These are phyloP conservation scores for Saussurea involucrata DNA, from an alignment of 129 eudicot species.

Conservation along the genomic window DNA sequence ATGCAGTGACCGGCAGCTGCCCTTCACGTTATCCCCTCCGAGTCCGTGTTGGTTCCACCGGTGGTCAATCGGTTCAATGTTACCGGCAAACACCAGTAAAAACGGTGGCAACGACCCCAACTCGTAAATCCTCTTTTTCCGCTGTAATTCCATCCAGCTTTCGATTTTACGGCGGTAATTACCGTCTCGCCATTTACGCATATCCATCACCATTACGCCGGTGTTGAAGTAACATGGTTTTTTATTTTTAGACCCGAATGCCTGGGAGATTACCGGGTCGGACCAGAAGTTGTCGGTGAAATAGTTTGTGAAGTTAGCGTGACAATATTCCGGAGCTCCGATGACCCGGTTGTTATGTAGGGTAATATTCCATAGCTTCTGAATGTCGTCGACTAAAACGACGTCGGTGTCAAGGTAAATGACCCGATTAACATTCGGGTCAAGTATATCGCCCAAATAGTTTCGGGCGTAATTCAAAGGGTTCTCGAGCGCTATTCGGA, in stretches of 20 bases:
- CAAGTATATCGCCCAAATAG: slow-evolving; percentile 79
- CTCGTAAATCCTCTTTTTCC: slow-evolving; percentile 66
- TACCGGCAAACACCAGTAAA: slow-evolving; percentile 65
- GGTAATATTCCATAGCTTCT: slow-evolving; percentile 57
- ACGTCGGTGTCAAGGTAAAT: slow-evolving; percentile 81
- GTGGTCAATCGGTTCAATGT: slow-evolving; percentile 70
- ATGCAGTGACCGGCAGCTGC: slow-evolving; percentile 75
- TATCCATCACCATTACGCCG: slow-evolving; percentile 94
- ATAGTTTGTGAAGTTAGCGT: slow-evolving; percentile 74
- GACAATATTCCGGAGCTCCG: slow-evolving; percentile 98
- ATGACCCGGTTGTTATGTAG: slow-evolving; percentile 39
- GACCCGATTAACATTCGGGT: slow-evolving; percentile 79
- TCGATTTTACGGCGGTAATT: slow-evolving; percentile 56
- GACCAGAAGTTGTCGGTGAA: slow-evolving; percentile 84
- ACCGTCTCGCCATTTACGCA: slow-evolving; percentile 59
- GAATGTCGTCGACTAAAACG: slow-evolving; percentile 67
- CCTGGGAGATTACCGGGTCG: slow-evolving; percentile 45
- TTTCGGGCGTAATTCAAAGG: slow-evolving; percentile 93
- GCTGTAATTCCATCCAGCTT: slow-evolving; percentile 82
- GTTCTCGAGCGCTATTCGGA: slow-evolving; percentile 69
- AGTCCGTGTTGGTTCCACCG: slow-evolving; percentile 95
- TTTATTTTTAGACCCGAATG: slow-evolving; percentile 33
- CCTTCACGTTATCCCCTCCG: slow-evolving; percentile 88
- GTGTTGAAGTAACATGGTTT: slow-evolving; percentile 86
- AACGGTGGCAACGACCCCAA: slow-evolving; percentile 86